Base-by-base conservation (phyloP, 768 basidiomycete species). In the Asterophora lycoperdoides region DNA sequence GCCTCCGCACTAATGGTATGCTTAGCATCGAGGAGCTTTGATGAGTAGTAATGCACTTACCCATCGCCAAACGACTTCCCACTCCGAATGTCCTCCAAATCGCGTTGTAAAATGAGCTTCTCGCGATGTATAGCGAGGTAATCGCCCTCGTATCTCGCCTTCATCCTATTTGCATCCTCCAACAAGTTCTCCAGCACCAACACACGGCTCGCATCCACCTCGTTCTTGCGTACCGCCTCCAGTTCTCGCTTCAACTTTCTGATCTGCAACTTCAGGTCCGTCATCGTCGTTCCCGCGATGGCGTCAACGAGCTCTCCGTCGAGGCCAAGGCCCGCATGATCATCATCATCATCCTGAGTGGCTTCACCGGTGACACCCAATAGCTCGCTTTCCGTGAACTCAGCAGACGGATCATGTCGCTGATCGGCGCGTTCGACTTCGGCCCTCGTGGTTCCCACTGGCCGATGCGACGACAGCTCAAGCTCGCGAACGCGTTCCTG, bases 401-500 rank as follows among this genome's bases (percentile, higher is more conserved):
- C 35, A 51, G 46, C 33, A 28, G 42, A 46, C 19, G 51, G 19
- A 7, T 39, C 33, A 20, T 44, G 46, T 5, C 54, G 48, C 17
- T 61, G 55, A 30, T 41, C 54, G 18, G 51, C 62, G 39, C 49
- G 59, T 36, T 56, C 59, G 33, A 53, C 56, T 36, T 56, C 59
- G 34, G 54, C 56, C 32, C 60, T 65, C 13, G 63, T 61, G 19
- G 58, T 53, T 18, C 61, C 59, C 23, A 73, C 67, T 4, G 75
- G 71, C 13, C 80, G 72, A 37, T 79, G 75, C 23, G 83, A 79
- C 17, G 67, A 67, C 29, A 93, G 67, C 64, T 98, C 94, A 23
- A 95, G 75, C 66, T 98, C 95, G 35, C 82, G 80, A 29, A 94
- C 80, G 26, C 91, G 81, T 63, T 97, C 94, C 63, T 96, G 93